Evolutionary conservation across 192 early-diverging fungal species (phyloP), one percentile per base, ranked within the genome.

Genomic region (Gaertneriomyces sp.): DNA sequence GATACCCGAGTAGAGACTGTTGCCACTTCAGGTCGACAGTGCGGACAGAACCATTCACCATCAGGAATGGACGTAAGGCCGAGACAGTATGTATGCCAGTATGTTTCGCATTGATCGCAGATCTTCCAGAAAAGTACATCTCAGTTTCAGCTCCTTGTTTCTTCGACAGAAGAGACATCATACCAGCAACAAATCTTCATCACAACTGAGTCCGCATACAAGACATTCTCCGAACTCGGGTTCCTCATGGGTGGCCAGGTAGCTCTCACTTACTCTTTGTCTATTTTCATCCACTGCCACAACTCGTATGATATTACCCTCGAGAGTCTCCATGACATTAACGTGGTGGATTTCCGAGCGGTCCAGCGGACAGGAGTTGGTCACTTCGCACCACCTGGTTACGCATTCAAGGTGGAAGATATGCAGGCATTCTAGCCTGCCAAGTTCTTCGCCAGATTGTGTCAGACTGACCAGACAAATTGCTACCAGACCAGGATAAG

Each of bases 281-380:
- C n/a, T 38, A 14, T 45, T 60, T 8, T 60, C 58, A 14, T 60
- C 58, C 14, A 60, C 58, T 14, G 14, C 7, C 10, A 60, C 42
- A 12, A 45, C 43, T 25, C 58, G 58, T 45, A 45, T 60, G 5
- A n/a, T 56, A 56, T 56, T 56, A n/a, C 39, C 58, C 4, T 12
- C 40, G n/a, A n/a, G 4, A 7, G 14, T 4, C 43, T 60, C 58
- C 40, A 41, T 5, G 14, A 60, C 58, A n/a, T 38, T 14, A n/a
- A 60, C 45, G n/a, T 16, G 3, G 6, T 16, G 38, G 14, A 60
- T 44, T 16, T 44, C 14, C 3, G 58, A 40, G 40, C 58, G 11
- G 58, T 60, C 58, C 44, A 20, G n/a, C 11, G 58, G 58, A 60
- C 58, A 60, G 16, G 39, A 44, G 58, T 60, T 60, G 11, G 58